Base-by-base conservation (phyloP, 2,329 filamentous ascomycete species). In the Alternaria gaisen region DNA sequence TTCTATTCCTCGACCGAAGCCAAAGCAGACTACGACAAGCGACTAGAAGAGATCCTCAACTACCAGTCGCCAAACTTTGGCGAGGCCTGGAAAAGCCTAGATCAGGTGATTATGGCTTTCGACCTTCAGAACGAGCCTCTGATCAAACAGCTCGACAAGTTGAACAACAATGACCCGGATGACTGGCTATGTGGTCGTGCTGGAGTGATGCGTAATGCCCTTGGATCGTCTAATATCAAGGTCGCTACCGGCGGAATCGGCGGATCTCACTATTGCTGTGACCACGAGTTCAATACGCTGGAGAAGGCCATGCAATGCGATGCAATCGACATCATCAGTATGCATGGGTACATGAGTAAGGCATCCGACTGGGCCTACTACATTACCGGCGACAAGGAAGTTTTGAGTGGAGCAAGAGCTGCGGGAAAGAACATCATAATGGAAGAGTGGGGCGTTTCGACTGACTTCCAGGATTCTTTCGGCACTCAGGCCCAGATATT, bases 21-120 rank as follows among this genome's bases (percentile, higher is more conserved):
- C 28, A 54, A 54, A 46, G 52, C 41, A 16, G 52, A 54, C 41
- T 54, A 54, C 30, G 52, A 54, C 30, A 42, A 30, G 12, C 11
- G 41, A 34, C 41, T 54, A 5, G 20, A 10, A 26, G 22, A 42
- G 41, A 54, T 46, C 9, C 52, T 54, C 3, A 34, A 54, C 10
- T 54, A 54, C 12, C 46, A 36, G 30, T 48, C 46, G 6, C 46
- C 46, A 4, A 36, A 48, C 30, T 36, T 48, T 2, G 46, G 46
- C 30, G 32, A 36, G 1, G 46, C 30, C 14, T 48, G 46, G 46
- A 48, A 48, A 48, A 18, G 34, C 32, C 20, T 48, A 16, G 30
- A 48, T 16, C 28, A 48, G 20, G 46, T 48, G 28, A 48, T 36
- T 4, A 24, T 48, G 46, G 46, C 46, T 36, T 48, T 48, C 20